phyloP scores from a whole-genome alignment of 495 filamentous ascomycete species.

The Penicillium malachiteum region DNA sequence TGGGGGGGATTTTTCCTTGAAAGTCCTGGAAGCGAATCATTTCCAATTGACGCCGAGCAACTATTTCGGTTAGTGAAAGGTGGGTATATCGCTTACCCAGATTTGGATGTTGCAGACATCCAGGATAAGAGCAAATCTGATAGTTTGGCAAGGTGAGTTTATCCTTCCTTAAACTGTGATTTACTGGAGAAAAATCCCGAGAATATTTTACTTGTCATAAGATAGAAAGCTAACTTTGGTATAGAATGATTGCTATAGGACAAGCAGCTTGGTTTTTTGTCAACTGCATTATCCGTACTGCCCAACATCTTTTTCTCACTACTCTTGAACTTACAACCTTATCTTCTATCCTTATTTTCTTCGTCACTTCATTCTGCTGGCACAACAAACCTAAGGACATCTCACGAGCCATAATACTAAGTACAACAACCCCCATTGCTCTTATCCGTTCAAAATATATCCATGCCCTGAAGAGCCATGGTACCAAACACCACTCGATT shows the following conservation, averaged over 20 bases:
- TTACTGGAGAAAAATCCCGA: too few relatives aligned
- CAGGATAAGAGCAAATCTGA: constrained; percentile 42
- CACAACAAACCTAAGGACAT: constrained; percentile 41
- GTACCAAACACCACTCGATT: constrained; percentile 25
- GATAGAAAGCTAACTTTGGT: too few relatives aligned
- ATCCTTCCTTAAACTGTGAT: too few relatives aligned
- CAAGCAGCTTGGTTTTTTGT: constrained; percentile 33
- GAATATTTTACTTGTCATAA: too few relatives aligned
- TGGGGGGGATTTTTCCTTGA: constrained; percentile 41
- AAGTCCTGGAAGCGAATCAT: constrained; percentile 9
- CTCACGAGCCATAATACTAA: constrained; percentile 18
- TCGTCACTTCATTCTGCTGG: constrained; percentile 44
- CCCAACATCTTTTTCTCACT: constrained; percentile 27
- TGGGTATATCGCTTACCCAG: constrained; percentile 19
- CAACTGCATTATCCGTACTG: constrained; percentile 23
- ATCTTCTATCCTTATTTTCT: constrained; percentile 37
- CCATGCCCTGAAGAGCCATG: neutral
- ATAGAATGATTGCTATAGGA: constrained; percentile 11
- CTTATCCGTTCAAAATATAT: neutral
- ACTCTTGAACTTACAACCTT: constrained; percentile 43
- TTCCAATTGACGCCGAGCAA: constrained; percentile 13
- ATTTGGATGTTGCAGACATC: constrained; percentile 28
- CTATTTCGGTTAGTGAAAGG: neutral
- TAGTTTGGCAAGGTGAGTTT: constrained; percentile 22
- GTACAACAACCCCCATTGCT: neutral